Evolutionary conservation across 2,329 filamentous ascomycete genomes (phyloP), one percentile per base, ranked within the genome.

Genomic region (Emmonsiellopsis sp.): DNA sequence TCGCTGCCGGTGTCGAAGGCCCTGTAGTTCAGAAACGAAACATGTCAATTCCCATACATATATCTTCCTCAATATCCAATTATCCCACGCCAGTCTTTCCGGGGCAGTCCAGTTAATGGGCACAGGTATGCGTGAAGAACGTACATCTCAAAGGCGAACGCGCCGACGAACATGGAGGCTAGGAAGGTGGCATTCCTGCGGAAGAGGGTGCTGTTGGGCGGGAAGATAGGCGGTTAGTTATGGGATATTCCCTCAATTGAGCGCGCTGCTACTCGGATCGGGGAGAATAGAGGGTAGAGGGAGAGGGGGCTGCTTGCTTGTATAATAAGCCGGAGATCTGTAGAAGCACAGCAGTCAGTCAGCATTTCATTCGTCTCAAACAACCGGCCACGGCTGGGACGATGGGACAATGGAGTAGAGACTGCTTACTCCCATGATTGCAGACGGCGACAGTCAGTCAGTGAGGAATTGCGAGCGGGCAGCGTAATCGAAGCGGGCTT

Each of bases 111-210:
- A 27, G 21, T 5, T 8, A 42, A 13, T 49, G 14, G 34, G 32
- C 42, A 2, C 27, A 21, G 17, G 21, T 10, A 27, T 39, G 34
- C 14, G 49, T 51, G 51, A 58, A 39, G 51, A 59, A 75, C 88
- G 69, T 83, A 98, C 93, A 98, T 81, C 78, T 97, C 89, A 70
- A 95, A 90, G 60, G 80, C 88, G 69, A 98, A 98, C 62, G 91
- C 92, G 61, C 83, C 80, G 62, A 77, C 81, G 71, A 98, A 98
- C 69, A 98, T 87, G 60, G 84, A 80, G 62, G 83, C 85, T 65
- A 98, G 79, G 83, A 95, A 95, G 71, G 86, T 79, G 65, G 81
- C 86, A 80, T 98, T 98, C 70, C 81, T 85, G 73, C 86, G 85
- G 79, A 97, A 85, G 63, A 97, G 67, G 68, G 83, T 74, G 78